A percentile compares a stretch with the other conserved stretches of the same genome.
Conservation (phyloP, 768 basidiomycete species). For the Lentinula sp. region DNA sequence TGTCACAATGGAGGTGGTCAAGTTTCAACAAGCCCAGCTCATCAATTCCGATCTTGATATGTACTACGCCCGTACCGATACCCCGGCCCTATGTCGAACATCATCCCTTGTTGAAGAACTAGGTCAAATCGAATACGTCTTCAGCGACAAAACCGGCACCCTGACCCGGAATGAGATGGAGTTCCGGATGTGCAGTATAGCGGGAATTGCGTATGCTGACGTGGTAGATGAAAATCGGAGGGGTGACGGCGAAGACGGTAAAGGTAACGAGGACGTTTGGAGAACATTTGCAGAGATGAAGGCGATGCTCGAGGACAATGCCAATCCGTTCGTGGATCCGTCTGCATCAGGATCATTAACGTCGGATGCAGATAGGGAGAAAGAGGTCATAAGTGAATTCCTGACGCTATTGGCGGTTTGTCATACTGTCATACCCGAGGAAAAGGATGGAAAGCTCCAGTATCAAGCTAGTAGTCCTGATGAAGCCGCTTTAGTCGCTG, state of each 20-base stretch:
- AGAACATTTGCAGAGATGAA: slow-evolving; percentile 75
- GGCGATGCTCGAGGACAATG: slow-evolving; percentile 41
- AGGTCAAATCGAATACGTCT: slow-evolving; percentile 96
- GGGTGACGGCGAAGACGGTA: slow-evolving; percentile 45
- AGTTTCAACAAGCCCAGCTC: slow-evolving; percentile 93
- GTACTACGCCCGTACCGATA: slow-evolving; percentile 95
- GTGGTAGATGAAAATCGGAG: slow-evolving; percentile 82
- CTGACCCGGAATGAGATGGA: slow-evolving; percentile 99
- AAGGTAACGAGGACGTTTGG: slow-evolving; percentile 57
- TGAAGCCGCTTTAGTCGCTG: slow-evolving; percentile 92
- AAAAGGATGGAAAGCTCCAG: slow-evolving; percentile 80
- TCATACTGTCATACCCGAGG: slow-evolving; percentile 97
- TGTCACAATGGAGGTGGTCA: slow-evolving; percentile 99
- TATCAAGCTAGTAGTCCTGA: slow-evolving; percentile 98
- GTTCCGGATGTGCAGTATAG: slow-evolving; percentile 85
- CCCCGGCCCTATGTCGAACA: slow-evolving; percentile 95
- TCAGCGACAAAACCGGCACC: slow-evolving; percentile 93
- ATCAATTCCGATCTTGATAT: slow-evolving; percentile 99
- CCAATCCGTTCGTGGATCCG: slow-evolving; percentile 56
- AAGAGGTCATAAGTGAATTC: slow-evolving; percentile 60
- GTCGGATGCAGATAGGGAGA: slow-evolving; percentile 32
- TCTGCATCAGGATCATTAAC: slow-evolving; percentile 26
- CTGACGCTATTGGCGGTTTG: slow-evolving; percentile 88
- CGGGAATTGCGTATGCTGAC: slow-evolving; percentile 85
- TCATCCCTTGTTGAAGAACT: slow-evolving; percentile 97